Conservation (phyloP, 2,329 filamentous ascomycete genomes). For the Dactylellina cionopaga region DNA sequence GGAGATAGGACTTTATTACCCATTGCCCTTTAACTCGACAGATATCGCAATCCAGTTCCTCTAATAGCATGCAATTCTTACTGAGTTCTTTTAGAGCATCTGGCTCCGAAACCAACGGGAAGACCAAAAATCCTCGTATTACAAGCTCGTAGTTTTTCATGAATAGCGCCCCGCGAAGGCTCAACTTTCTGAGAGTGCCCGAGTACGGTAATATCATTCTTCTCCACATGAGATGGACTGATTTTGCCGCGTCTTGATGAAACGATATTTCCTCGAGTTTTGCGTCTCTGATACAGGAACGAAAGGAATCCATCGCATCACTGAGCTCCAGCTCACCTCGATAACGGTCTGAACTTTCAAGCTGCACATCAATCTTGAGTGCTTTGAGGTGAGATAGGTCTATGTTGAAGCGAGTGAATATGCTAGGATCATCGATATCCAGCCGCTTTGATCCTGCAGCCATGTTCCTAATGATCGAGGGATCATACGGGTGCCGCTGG, state of each 20-base stretch:
- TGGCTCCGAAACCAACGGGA: background rate
- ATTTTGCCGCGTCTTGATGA: background rate
- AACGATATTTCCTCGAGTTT: background rate
- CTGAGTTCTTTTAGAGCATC: background rate
- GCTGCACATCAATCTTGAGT: background rate
- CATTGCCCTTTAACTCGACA: background rate
- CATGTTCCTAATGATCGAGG: background rate
- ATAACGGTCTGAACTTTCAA: background rate
- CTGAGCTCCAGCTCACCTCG: background rate
- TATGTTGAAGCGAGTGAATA: background rate
- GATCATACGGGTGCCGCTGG: background rate
- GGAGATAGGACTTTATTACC: background rate
- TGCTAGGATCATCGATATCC: background rate
- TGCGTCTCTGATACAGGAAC: background rate
- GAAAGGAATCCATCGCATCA: background rate
- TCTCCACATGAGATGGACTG: background rate
- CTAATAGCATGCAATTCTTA: no score
- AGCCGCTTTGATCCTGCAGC: background rate
- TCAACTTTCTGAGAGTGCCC: background rate
- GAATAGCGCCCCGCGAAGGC: background rate
- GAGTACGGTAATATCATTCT: background rate
- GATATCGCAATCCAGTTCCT: background rate
- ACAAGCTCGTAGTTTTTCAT: background rate
- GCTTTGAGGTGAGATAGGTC: background rate
- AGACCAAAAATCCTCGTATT: no score